Evolutionary conservation across 768 basidiomycete species (phyloP), one percentile per base, ranked within the genome.

Genomic region (Phlegmacium glaucopus): DNA sequence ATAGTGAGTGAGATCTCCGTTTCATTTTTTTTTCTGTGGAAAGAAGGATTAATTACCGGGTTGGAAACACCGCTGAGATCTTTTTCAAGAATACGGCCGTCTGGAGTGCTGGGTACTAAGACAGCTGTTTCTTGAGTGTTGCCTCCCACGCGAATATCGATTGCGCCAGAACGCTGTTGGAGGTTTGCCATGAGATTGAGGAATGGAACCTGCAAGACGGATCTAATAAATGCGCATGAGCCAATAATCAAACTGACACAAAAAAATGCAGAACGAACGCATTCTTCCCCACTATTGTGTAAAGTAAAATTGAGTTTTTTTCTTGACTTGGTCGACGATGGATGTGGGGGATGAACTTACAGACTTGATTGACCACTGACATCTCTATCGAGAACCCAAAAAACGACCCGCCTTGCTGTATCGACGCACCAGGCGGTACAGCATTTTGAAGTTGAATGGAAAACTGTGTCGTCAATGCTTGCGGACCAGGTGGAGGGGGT

Each of bases 171-270:
- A 22, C 90, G 75, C 54, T 78, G 71, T 40, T 71, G 72, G n/a
- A 93, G 69, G 52, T 87, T 85, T 4, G 79, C 72, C 73, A 93
- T 79, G 26, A 90, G 71, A 60, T 92, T 91, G n/a, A 90, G 75
- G 67, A 90, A 89, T 0, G 82, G 75, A 32, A 84, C 75, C 39
- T 77, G 72, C 11, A 82, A 56, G 17, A 72, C 62, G 3, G 74
- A 68, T 27, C 76, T 79, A 34, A 7, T 44, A 15, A 26, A 25
- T 25, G 17, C 39, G 9, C 35, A 49, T 34, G 6, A 34, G 22
- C 27, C 10, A 45, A 13, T 25, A n/a, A 12, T 15, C 7, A 22
- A 25, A 76, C 60, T 48, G 72, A 17, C 16, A n/a, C 26, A 40
- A n/a, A 8, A n/a, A 26, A 26, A 55, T 27, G 17, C 9, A 8